These are phyloP conservation scores for Kwoniella mangroviensis DNA, from an alignment of 768 basidiomycete genomes.

Conservation along the genomic window DNA sequence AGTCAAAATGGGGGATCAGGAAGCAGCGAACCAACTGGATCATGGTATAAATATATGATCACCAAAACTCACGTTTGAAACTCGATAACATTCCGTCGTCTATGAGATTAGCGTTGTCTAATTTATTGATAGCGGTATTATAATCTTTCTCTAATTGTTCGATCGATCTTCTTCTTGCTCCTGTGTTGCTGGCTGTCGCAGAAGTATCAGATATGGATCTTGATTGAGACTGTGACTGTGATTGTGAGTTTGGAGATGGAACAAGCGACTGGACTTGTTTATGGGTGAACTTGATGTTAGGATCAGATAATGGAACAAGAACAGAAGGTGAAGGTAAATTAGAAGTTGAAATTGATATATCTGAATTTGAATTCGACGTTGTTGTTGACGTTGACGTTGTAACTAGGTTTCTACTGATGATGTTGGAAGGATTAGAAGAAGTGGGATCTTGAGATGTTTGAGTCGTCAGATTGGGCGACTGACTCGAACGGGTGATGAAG, in stretches of 20 bases:
- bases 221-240: constrained; percentile 2
- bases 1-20: background rate
- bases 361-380: background rate
- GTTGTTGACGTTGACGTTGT: constrained; percentile 2
- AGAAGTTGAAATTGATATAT: constrained; percentile 1
- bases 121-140: constrained; percentile 26
- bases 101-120: constrained; percentile 31
- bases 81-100: constrained; percentile 51
- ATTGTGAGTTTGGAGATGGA: background rate
- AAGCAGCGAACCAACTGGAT: background rate
- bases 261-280: constrained; percentile 3
- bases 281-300: constrained; percentile 1
- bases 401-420: background rate
- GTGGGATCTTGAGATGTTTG: background rate
- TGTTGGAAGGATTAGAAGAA: background rate
- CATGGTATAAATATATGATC: background rate
- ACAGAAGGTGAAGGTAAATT: constrained; percentile 23
- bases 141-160: constrained; percentile 26
- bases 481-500: too few relatives aligned
- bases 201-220: background rate
- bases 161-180: background rate
- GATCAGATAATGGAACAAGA: constrained; percentile 25
- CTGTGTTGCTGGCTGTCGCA: background rate
- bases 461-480: constrained; percentile 8
- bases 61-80: constrained; percentile 50